Percentiles rank a stretch among this genome's conserved stretches.
Evolutionary conservation across 495 filamentous ascomycete species (phyloP).

Genomic region (Annulohypoxylon nitens): DNA sequence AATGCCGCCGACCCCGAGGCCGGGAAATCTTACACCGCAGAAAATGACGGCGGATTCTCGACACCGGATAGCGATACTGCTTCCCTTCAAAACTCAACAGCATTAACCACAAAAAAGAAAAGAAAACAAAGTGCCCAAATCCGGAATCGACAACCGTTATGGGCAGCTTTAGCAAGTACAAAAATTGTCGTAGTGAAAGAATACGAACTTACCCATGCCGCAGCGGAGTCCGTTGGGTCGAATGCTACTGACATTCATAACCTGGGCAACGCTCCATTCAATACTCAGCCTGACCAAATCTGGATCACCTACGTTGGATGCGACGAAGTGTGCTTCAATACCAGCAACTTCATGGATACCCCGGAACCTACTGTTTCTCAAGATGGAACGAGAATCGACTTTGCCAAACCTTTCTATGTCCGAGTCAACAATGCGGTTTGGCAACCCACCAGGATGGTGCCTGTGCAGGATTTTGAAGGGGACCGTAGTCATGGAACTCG

Average conservation of each 20-base stretch:
- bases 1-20: constrained; percentile 62
- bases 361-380: constrained; percentile 55
- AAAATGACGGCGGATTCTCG: constrained; percentile 57
- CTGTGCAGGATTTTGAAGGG: constrained; percentile 68
- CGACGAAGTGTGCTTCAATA: constrained; percentile 85
- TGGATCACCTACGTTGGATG: constrained; percentile 89
- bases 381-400: constrained; percentile 67
- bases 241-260: constrained; percentile 83
- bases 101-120: constrained; percentile 78
- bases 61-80: constrained; percentile 62
- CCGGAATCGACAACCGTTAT: constrained; percentile 89
- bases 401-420: constrained; percentile 83
- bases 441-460: constrained; percentile 81
- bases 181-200: constrained; percentile 95
- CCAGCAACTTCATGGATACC: constrained; percentile 70
- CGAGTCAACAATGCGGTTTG: constrained; percentile 90
- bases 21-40: constrained; percentile 58
- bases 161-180: constrained; percentile 92
- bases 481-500: constrained; percentile 57
- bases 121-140: constrained; percentile 90
- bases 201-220: constrained; percentile 85
- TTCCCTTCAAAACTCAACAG: constrained; percentile 49
- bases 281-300: constrained; percentile 77
- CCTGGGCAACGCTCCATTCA: constrained; percentile 82
- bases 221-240: constrained; percentile 77